A percentile compares a stretch with the other conserved stretches of the same genome.
Conservation (phyloP, 179 eudicot species). For the Spinacia oleracea region DNA sequence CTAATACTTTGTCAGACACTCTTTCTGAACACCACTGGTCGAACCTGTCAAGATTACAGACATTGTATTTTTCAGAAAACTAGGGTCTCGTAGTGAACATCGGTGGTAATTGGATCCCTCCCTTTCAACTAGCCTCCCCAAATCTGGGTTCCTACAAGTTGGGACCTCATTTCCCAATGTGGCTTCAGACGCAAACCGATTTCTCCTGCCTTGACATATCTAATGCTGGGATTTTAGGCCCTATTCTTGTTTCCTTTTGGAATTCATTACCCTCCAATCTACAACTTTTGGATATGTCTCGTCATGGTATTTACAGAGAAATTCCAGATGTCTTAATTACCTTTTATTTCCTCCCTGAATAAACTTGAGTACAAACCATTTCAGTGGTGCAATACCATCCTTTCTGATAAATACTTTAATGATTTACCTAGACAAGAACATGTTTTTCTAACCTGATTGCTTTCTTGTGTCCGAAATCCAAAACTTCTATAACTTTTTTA, state of each 20-base stretch:
- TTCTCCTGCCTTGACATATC: constrained; percentile 35
- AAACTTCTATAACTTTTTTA: constrained; percentile 24
- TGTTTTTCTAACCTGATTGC: constrained; percentile 24
- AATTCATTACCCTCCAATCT: constrained; percentile 14
- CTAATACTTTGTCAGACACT: constrained; percentile 3
- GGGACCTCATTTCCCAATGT: constrained; percentile 42
- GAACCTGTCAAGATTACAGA: constrained; percentile 10
- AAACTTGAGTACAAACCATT: constrained; percentile 4
- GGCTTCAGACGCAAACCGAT: constrained; percentile 29
- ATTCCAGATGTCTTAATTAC: constrained; percentile 22
- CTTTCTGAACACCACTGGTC: constrained; percentile 11
- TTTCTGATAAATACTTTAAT: neutral
- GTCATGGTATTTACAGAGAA: constrained; percentile 33
- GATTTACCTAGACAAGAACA: constrained; percentile 33
- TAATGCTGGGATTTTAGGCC: constrained; percentile 26
- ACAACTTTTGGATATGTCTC: constrained; percentile 29
- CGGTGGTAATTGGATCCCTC: constrained; percentile 30
- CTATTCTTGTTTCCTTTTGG: constrained; percentile 37
- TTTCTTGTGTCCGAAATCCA: constrained; percentile 25
- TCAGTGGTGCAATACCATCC: constrained; percentile 24
- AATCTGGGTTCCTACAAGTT: constrained; percentile 18
- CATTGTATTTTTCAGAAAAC: constrained; percentile 17
- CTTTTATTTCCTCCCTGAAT: constrained; percentile 12
- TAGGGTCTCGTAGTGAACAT: constrained; percentile 11
- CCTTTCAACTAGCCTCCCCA: constrained; percentile 24